These are phyloP conservation scores for Aspergillus homomorphus DNA, from an alignment of 495 filamentous ascomycete species.

Conservation along the genomic window DNA sequence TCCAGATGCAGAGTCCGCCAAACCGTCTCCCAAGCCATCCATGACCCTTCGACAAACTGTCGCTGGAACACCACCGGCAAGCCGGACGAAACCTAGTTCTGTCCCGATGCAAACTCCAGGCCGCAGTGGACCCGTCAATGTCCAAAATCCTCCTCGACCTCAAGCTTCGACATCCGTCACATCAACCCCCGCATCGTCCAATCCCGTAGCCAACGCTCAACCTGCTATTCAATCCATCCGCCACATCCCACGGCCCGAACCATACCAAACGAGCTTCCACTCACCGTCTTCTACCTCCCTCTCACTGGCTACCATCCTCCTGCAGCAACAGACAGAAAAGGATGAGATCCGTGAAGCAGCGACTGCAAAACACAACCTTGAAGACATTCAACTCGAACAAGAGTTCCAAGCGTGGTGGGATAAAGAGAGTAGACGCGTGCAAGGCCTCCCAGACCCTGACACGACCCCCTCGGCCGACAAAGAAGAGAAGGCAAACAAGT, in stretches of 20 bases:
- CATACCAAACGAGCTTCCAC: constrained; percentile 33
- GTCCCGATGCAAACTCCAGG: constrained; percentile 27
- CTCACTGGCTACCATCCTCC: constrained; percentile 83
- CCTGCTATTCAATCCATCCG: constrained; percentile 49
- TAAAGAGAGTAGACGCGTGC: constrained; percentile 71
- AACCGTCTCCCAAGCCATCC: constrained; percentile 42
- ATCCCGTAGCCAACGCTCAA: constrained; percentile 19
- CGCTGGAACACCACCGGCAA: constrained; percentile 45
- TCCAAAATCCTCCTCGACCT: constrained; percentile 21
- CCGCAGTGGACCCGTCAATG: constrained; percentile 29
- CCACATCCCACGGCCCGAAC: constrained; percentile 42
- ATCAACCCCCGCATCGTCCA: constrained; percentile 16
- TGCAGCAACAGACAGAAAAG: constrained; percentile 81
- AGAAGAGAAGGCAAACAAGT: constrained; percentile 13
- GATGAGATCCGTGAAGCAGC: constrained; percentile 75
- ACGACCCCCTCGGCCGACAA: constrained; percentile 12
- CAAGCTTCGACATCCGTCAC: constrained; percentile 22
- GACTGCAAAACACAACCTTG: constrained; percentile 74
- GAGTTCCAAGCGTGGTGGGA: constrained; percentile 99
- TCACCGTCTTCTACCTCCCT: constrained; percentile 57
- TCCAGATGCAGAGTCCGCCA: constrained; percentile 23
- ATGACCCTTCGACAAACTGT: constrained; percentile 65
- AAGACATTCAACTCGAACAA: constrained; percentile 95
- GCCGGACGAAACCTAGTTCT: constrained; percentile 22
- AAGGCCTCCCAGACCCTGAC: constrained; percentile 59